Evolutionary conservation across 768 basidiomycete genomes (phyloP).

Genomic region (Leccinum incarnatum): DNA sequence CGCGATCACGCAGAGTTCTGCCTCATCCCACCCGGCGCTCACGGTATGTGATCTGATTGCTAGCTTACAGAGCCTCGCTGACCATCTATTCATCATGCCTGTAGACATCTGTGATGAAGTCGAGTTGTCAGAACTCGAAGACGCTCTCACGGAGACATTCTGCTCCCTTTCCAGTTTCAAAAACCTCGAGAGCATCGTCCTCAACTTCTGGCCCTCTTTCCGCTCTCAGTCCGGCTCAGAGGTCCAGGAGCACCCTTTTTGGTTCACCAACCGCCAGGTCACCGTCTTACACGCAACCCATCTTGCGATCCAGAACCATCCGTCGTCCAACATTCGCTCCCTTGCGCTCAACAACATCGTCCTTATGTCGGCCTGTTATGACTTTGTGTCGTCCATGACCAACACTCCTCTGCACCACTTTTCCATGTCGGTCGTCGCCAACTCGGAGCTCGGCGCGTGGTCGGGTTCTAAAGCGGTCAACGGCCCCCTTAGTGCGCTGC

Average conservation of each 20-base stretch:
- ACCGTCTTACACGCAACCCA: constrained; percentile 25
- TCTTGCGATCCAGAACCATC: constrained; percentile 14
- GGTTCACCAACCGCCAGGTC: constrained; percentile 31
- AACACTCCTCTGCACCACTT: constrained; percentile 30
- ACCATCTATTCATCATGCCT: background rate
- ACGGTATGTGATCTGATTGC: constrained; percentile 6
- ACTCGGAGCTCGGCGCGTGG: constrained; percentile 29
- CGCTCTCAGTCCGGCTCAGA: constrained; percentile 21
- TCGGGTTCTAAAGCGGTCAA: constrained; percentile 32
- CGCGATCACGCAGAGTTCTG: constrained; percentile 26
- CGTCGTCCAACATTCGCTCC: constrained; percentile 18
- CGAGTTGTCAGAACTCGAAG: constrained; percentile 34
- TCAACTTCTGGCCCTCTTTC: constrained; percentile 34
- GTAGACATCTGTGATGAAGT: constrained; percentile 24
- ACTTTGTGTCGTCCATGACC: constrained; percentile 25
- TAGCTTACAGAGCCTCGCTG: background rate
- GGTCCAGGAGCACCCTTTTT: constrained; percentile 28
- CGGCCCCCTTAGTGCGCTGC: constrained; percentile 23
- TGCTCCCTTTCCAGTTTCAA: constrained; percentile 18
- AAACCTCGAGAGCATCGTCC: constrained; percentile 20
- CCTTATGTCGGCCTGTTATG: constrained; percentile 25
- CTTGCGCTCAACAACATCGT: constrained; percentile 27
- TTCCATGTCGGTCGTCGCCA: constrained; percentile 31
- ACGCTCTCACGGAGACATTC: constrained; percentile 27
- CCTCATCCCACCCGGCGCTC: constrained; percentile 15